Evolutionary conservation across 495 filamentous ascomycete genomes (phyloP).

Genomic region (Chlorociboria aeruginascens): DNA sequence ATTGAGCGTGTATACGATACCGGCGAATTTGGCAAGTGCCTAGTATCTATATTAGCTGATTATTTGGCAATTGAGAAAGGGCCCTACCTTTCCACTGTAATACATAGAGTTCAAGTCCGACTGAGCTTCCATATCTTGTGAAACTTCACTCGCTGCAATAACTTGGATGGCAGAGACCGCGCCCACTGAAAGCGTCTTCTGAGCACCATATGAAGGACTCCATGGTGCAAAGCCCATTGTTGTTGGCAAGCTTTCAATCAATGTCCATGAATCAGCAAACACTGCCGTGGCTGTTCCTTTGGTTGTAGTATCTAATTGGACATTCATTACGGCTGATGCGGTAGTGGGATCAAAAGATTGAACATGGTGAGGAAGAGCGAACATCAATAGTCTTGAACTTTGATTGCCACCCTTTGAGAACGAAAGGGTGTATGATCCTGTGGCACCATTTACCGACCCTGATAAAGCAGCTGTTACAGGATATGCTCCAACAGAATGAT

Average conservation of each 20-base stretch:
- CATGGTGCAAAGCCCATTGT: slow-evolving; percentile 69
- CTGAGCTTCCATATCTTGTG: slow-evolving; percentile 57
- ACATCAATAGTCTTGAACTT: slow-evolving; percentile 59
- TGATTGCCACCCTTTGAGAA: slow-evolving; percentile 57
- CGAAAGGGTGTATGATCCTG: slow-evolving; percentile 58
- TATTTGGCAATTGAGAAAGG: neutral
- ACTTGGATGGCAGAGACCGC: slow-evolving; percentile 42
- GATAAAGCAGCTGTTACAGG: slow-evolving; percentile 47
- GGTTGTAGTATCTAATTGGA: slow-evolving; percentile 68
- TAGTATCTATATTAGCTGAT: slow-evolving; percentile 13
- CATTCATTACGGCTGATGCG: slow-evolving; percentile 34
- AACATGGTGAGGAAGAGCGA: slow-evolving; percentile 78
- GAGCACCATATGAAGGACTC: slow-evolving; percentile 36
- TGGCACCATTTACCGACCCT: slow-evolving; percentile 43
- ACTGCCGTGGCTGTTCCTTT: slow-evolving; percentile 74
- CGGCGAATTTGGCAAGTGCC: slow-evolving; percentile 79
- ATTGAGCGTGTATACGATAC: slow-evolving; percentile 54
- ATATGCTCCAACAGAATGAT: slow-evolving; percentile 65
- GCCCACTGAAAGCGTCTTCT: slow-evolving; percentile 33
- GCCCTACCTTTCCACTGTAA: slow-evolving; percentile 68
- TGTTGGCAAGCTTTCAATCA: slow-evolving; percentile 67
- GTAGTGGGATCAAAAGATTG: slow-evolving; percentile 58
- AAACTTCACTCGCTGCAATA: slow-evolving; percentile 52
- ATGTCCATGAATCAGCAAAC: slow-evolving; percentile 63
- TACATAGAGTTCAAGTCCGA: slow-evolving; percentile 85